Conservation (phyloP, 1,139 yeast species). For the Hansenula sp. region DNA sequence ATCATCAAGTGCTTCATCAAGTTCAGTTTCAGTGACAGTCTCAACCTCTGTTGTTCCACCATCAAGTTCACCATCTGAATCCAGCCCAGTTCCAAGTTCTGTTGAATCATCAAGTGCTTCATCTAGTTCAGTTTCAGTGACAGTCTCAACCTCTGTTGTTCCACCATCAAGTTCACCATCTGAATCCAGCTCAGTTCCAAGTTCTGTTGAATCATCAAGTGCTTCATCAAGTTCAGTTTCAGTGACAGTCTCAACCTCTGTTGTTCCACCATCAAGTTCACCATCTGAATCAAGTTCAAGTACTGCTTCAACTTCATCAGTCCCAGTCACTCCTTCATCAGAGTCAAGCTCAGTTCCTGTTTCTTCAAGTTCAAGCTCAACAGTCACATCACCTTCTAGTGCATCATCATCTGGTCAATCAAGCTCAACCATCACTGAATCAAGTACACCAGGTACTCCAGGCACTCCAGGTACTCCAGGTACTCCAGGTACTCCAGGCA, state of each 20-base stretch:
- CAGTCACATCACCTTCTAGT: neutral
- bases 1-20: neutral
- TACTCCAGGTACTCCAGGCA: neutral
- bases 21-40: neutral
- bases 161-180: neutral
- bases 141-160: too few relatives aligned
- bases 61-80: neutral
- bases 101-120: neutral
- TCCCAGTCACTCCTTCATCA: neutral
- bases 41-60: neutral
- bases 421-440: too few relatives aligned
- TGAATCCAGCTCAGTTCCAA: neutral
- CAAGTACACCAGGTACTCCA: neutral
- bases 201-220: neutral
- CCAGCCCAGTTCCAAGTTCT: neutral
- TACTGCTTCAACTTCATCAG: neutral
- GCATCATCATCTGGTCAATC: neutral
- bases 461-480: too few relatives aligned
- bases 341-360: neutral
- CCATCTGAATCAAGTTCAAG: neutral
- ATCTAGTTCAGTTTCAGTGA: neutral
- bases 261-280: neutral
- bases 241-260: neutral
- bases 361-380: neutral
- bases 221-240: neutral